These are phyloP conservation scores for Euphorbia pulcherrima DNA, from an alignment of 345 rosid genomes.

Conservation along the genomic window DNA sequence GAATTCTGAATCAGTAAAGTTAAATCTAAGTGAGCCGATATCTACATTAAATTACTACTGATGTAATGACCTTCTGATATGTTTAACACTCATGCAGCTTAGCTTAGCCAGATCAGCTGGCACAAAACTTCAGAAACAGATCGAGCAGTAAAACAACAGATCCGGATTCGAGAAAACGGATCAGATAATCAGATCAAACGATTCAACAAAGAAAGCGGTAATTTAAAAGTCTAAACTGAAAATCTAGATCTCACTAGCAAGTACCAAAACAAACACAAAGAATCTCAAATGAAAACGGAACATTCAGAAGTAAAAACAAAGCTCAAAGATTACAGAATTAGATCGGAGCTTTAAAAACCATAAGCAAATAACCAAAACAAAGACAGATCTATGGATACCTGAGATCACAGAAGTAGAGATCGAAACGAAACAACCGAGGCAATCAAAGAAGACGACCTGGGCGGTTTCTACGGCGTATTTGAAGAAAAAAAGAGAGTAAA, in stretches of 20 bases:
- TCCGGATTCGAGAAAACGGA: constrained; percentile 12
- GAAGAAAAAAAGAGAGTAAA: background rate
- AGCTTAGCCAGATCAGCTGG: background rate
- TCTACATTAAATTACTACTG: background rate
- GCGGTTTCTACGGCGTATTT: background rate
- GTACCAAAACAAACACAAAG: constrained; percentile 9
- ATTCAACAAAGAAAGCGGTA: background rate
- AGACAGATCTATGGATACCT: too few relatives aligned
- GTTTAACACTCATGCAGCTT: background rate
- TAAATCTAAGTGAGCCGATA: too few relatives aligned
- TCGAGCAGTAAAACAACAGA: constrained; percentile 11
- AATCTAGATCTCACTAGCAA: constrained; percentile 30
- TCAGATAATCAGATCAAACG: constrained; percentile 17
- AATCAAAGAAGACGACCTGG: background rate
- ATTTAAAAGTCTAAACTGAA: background rate
- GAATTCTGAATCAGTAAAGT: too few relatives aligned
- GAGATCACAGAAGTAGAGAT: background rate
- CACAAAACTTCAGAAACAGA: background rate
- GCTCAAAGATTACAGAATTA: too few relatives aligned
- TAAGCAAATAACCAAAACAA: too few relatives aligned
- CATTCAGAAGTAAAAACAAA: too few relatives aligned
- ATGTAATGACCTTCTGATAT: background rate
- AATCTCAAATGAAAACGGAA: too few relatives aligned
- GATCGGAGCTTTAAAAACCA: too few relatives aligned
- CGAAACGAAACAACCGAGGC: background rate